Evolutionary conservation across 192 early-diverging fungal genomes (phyloP), one percentile per base, ranked within the genome.

Genomic region (Rhizophagus clarus): DNA sequence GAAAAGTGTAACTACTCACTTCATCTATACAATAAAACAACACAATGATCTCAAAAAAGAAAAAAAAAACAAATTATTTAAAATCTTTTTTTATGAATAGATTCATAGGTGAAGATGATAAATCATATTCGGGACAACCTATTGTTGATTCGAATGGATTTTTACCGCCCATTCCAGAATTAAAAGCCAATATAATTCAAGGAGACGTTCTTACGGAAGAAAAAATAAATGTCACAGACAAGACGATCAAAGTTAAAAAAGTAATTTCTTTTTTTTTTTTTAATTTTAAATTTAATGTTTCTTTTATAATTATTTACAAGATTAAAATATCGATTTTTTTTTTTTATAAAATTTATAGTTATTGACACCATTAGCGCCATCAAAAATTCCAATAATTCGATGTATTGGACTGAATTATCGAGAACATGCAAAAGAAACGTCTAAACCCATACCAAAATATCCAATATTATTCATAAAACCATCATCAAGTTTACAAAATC

Each of bases 401-500:
- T 87, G 91, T 62, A 89, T 92, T 45, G 91, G 91, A 0, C 77
- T 92, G 47, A 92, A 92, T 73, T 92, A 92, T 80, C 81, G 80
- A 2, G 79, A 83, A 40, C 91, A 92, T 79, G 89, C 90, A 3
- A 72, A 80, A 26, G 91, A 92, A 73, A 88, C 88, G 28, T 88
- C 86, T 1, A 79, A 83, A 80, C 64, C 81, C 3, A 81, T 86
- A 37, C 88, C 89, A 14, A 77, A 82, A 60, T 78, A 76, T 62
- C 91, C 91, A 0, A 87, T 92, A 66, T 68, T 92, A 20, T 92
- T 92, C 68, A 89, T 85, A 66, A 92, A 92, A 70, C 88, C 89
- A 8, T 63, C 87, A 0, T 61, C 63, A 20, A 81, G 84, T 15
- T 75, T 89, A 64, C 85, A 85, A 32, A 80, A 84, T 61, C 89